phyloP scores from a whole-genome alignment of 2,329 filamentous ascomycete species.

The Lojkania enalia region DNA sequence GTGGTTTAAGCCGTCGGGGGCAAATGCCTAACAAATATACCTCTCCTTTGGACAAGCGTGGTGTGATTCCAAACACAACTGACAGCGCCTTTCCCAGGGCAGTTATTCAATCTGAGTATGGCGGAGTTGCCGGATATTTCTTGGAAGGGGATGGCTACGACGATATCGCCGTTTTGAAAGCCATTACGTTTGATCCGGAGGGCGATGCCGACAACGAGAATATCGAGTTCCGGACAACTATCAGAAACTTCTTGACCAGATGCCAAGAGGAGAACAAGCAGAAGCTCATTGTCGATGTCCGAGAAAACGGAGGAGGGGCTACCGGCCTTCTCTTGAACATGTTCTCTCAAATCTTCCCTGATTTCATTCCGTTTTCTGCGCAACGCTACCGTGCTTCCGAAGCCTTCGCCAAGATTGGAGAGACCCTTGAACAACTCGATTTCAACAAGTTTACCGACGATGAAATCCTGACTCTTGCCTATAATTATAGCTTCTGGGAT shows the following conservation, averaged over 20 bases:
- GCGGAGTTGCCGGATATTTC: constrained; percentile 49
- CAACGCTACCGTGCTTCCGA: constrained; percentile 26
- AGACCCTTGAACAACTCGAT: too few species aligned
- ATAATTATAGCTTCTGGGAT: constrained; percentile 24
- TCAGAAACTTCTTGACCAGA: constrained; percentile 48
- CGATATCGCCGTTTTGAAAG: constrained; percentile 48
- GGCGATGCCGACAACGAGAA: constrained; percentile 16
- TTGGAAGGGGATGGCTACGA: constrained; percentile 39
- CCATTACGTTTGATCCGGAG: constrained; percentile 45
- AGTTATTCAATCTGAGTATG: constrained; percentile 20
- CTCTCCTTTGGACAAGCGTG: constrained; percentile 19
- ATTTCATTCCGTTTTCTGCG: constrained; percentile 41
- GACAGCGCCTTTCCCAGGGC: constrained; percentile 14
- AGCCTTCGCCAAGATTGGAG: constrained; percentile 23
- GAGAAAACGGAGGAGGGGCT: constrained; percentile 61
- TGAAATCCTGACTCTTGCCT: constrained; percentile 10
- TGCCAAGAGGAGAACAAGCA: constrained; percentile 53
- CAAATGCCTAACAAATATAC: neutral
- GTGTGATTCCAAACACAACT: constrained; percentile 8
- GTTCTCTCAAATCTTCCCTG: constrained; percentile 58
- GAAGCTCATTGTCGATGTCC: constrained; percentile 65
- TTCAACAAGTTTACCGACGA: constrained; percentile 26
- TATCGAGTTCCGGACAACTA: constrained; percentile 35
- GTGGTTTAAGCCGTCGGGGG: neutral
- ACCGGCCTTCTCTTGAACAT: constrained; percentile 38